Conservation (phyloP, 495 filamentous ascomycete species). For the Parathielavia appendiculata region DNA sequence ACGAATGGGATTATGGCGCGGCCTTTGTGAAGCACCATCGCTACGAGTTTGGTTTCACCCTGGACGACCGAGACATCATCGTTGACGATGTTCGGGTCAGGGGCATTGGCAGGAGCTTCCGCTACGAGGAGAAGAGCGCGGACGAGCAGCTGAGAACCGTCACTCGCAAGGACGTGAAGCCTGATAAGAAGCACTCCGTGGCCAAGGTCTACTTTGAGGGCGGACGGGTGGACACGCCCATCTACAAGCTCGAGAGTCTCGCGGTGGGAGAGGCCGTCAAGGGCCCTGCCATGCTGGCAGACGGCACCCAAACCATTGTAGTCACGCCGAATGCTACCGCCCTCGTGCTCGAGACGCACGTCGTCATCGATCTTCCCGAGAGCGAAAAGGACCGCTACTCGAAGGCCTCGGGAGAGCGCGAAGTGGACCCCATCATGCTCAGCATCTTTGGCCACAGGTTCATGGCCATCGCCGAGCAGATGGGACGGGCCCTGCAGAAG, state of each 20-base stretch:
- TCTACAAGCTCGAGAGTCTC: slow-evolving; percentile 79
- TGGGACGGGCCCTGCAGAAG: slow-evolving; percentile 93
- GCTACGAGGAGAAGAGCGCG: slow-evolving; percentile 70
- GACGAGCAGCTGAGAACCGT: slow-evolving; percentile 70
- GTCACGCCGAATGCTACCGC: slow-evolving; percentile 75
- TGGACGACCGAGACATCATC: slow-evolving; percentile 84
- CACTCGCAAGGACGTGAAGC: slow-evolving; percentile 42
- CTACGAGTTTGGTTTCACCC: slow-evolving; percentile 91
- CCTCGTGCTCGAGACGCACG: slow-evolving; percentile 66
- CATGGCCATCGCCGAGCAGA: slow-evolving; percentile 99
- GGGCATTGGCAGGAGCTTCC: slow-evolving; percentile 83
- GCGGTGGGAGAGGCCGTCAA: slow-evolving; percentile 67
- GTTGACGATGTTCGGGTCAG: slow-evolving; percentile 88
- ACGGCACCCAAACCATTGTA: slow-evolving; percentile 94
- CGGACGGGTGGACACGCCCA: slow-evolving; percentile 69
- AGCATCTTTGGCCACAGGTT: slow-evolving; percentile 95
- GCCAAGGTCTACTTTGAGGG: slow-evolving; percentile 68
- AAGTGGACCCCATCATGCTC: slow-evolving; percentile 81
- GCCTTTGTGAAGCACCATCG: slow-evolving; percentile 84
- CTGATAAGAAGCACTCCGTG: slow-evolving; percentile 51
- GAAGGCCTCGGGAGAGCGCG: slow-evolving; percentile 44
- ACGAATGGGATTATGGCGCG: slow-evolving; percentile 71
- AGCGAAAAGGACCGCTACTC: slow-evolving; percentile 44
- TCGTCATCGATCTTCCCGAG: slow-evolving; percentile 65
- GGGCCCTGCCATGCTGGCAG: slow-evolving; percentile 88